These are phyloP conservation scores for Chytriomyces confervae DNA, from an alignment of 192 early-diverging fungal species.

Conservation along the genomic window DNA sequence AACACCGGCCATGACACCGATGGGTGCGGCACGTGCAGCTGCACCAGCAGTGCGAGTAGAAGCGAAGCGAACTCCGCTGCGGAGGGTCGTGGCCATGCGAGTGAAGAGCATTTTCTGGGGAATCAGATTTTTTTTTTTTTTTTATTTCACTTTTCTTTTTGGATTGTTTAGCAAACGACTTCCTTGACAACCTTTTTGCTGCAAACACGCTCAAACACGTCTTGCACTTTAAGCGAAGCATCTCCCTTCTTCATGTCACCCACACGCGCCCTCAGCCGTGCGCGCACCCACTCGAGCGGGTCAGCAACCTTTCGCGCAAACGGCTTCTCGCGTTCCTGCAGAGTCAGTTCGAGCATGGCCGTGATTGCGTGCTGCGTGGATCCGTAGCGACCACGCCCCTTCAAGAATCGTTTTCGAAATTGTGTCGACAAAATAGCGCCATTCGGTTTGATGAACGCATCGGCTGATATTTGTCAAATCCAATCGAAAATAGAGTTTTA, in stretches of 20 bases:
- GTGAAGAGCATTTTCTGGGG: neutral
- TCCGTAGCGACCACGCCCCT: conserved; percentile 58
- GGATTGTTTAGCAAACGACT: neutral
- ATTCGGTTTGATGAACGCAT: conserved; percentile 48
- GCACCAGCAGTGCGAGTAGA: neutral
- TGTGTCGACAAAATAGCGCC: conserved; percentile 41
- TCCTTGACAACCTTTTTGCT: neutral
- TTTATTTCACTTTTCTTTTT: neutral
- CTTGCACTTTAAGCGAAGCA: neutral
- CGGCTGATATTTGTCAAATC: conserved; percentile 34
- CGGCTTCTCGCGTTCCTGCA: conserved; percentile 52
- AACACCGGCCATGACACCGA: neutral
- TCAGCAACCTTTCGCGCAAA: conserved; percentile 39
- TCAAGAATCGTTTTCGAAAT: conserved; percentile 43
- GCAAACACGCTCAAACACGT: neutral
- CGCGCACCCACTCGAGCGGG: conserved; percentile 54
- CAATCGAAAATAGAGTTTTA: too few relatives aligned
- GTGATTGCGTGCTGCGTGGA: conserved; percentile 51
- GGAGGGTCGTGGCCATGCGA: neutral
- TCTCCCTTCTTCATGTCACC: neutral
- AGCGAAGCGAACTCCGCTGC: neutral
- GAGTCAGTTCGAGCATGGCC: conserved; percentile 45
- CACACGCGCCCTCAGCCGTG: conserved; percentile 33
- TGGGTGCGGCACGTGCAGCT: neutral
- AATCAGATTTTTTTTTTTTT: too few relatives aligned